Evolutionary conservation across 805 yeast species (phyloP), one percentile per base, ranked within the genome.

Genomic region (Aciculoconidium aculeatum): DNA sequence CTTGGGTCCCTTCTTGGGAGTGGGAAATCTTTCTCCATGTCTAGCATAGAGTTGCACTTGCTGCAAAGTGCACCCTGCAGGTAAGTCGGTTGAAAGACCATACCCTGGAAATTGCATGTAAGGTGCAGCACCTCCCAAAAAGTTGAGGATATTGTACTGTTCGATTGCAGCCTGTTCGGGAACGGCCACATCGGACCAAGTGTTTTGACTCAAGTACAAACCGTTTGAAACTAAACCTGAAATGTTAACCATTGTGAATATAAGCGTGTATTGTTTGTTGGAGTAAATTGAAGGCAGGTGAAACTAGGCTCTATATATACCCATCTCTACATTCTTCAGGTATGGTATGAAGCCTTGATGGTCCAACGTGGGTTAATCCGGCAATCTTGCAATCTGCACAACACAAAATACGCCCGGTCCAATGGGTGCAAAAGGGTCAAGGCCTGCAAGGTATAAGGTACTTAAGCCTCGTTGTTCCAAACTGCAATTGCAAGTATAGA

Each of bases 1-100:
- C 15, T 20, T 18, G 28, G 43, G 40, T 9, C 67, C 67, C n/a
- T 32, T 38, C 19, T 42, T 34, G 18, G 36, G 40, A 10, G 63
- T 7, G 3, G 84, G 86, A 46, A 63, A 81, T 42, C 94, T 63
- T 50, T 83, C 90, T 11, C 90, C 94, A 47, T 85, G 94, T 45
- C 95, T 70, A 42, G 77, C 75, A 27, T 81, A 57, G 13, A 80
- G 56, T 41, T 80, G 86, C 9, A 80, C 84, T 51, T 80, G 90
- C 42, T 72, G 72, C 33, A 77, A 60, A 6, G 53, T 43, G 51
- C 83, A 77, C 26, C 59, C 61, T 6, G 52, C 58, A 11, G 80
- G 78, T 2, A 59, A 39, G 7, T 58, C 71, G 13, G 63, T 48
- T 10, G 68, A 53, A 23, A 77, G 64, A 3, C 80, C 81, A 42